phyloP scores from a whole-genome alignment of 129 eudicot species.

The Pulicaria dysenterica region DNA sequence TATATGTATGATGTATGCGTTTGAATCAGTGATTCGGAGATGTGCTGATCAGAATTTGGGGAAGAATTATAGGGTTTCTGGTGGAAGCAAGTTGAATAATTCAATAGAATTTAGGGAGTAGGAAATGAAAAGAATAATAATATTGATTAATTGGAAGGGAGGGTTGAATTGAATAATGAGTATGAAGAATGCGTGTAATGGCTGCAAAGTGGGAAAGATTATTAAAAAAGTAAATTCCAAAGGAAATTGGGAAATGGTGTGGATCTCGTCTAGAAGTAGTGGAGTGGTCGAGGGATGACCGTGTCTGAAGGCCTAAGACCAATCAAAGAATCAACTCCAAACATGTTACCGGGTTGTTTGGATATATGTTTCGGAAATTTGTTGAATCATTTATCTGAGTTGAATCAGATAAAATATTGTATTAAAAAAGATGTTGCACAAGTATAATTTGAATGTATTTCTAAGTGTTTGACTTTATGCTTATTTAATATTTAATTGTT shows the following conservation, averaged over 20 bases:
- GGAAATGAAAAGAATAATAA: conserved; percentile 20
- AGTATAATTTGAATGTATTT: no score
- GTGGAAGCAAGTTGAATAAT: conserved; percentile 20
- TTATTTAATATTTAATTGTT: no score
- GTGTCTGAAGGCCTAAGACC: conserved; percentile 26
- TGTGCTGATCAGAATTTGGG: conserved; percentile 19
- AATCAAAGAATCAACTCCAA: background rate
- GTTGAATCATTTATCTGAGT: background rate
- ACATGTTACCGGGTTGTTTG: background rate
- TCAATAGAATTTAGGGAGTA: background rate
- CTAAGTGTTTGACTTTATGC: no score
- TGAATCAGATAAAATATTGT: background rate
- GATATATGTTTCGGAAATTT: background rate
- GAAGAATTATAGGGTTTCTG: conserved; percentile 33
- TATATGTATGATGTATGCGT: background rate
- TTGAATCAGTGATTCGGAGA: conserved; percentile 13
- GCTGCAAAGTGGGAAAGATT: conserved; percentile 21
- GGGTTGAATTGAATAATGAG: background rate
- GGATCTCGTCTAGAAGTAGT: conserved; percentile 23
- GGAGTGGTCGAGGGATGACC: conserved; percentile 18
- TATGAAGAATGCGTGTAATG: conserved; percentile 28
- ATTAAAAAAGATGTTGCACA: no score
- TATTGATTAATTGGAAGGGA: conserved; percentile 13
- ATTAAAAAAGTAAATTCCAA: background rate
- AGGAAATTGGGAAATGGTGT: conserved; percentile 3